Evolutionary conservation across 2,329 filamentous ascomycete genomes (phyloP), one percentile per base, ranked within the genome.

Genomic region (Apiospora marii): DNA sequence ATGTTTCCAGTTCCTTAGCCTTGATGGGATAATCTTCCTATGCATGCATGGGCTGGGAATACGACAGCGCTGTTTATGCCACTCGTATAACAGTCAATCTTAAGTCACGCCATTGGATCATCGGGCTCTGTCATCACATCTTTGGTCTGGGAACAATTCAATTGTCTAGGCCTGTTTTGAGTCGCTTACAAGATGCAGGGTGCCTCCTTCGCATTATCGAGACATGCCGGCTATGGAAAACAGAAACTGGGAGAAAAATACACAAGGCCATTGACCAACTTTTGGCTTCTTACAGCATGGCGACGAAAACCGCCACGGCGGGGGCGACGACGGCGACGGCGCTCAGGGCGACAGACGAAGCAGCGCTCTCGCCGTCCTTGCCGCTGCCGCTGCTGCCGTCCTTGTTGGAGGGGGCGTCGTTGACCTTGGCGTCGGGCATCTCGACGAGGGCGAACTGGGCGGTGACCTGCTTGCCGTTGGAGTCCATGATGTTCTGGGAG

Each of bases 401-500:
- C 27, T 48, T 41, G 48, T 70, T 49, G 68, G 68, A 70, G 27
- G 68, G 68, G 22, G 68, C 68, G 48, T 70, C 68, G 27, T 24
- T 37, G 48, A 70, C 68, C 44, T 41, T 49, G 48, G 68, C 68
- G 30, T 70, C 68, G 68, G 68, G 68, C 27, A 51, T 51, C 27
- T 51, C 68, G 68, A 51, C 34, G 48, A 70, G 44, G 48, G 68
- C 43, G 30, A 70, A 84, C 72, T 89, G 84, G 77, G 79, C 79
- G 70, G 79, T 82, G 73, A 89, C 75, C 68, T 75, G 76, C 41
- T 81, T 84, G 73, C 84, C 84, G 34, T 82, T 78, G 41, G 41
- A 19, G 74, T 84, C 82, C 73, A 77, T 79, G 77, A 86, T 83
- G 48, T 78, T 77, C 76, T 84, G 76, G 73, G 80, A 81, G 72